A percentile compares a stretch with the other conserved stretches of the same genome.
These are phyloP conservation scores for Lasiosphaeriaceae sp. DNA, from an alignment of 495 filamentous ascomycete species.

Conservation along the genomic window DNA sequence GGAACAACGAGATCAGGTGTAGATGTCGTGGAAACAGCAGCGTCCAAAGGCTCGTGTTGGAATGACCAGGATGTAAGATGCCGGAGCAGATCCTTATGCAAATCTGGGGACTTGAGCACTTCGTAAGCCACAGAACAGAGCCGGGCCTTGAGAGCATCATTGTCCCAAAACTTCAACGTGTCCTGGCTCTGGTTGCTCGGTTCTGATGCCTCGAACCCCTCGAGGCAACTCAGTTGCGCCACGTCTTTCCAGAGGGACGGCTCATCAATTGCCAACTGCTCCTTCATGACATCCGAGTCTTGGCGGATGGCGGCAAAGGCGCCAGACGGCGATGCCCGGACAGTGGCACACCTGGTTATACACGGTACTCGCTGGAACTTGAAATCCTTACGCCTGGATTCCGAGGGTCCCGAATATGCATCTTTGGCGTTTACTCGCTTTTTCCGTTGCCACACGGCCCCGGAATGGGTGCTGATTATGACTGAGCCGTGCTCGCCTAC, in stretches of 20 bases:
- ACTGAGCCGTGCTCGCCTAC: conserved; percentile 93
- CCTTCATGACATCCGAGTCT: conserved; percentile 77
- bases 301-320: conserved; percentile 83
- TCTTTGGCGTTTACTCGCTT: conserved; percentile 78
- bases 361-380: conserved; percentile 89
- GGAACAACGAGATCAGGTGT: conserved; percentile 66
- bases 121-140: conserved; percentile 38
- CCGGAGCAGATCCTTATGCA: conserved; percentile 51
- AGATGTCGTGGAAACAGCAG: conserved; percentile 50
- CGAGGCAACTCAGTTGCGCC: conserved; percentile 62
- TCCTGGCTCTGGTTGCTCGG: conserved; percentile 24
- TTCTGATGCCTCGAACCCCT: conserved; percentile 37
- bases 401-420: conserved; percentile 47
- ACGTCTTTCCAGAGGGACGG: conserved; percentile 72
- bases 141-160: conserved; percentile 23
- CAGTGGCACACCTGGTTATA: conserved; percentile 75
- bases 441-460: conserved; percentile 84
- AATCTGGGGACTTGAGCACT: conserved; percentile 50
- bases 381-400: conserved; percentile 71
- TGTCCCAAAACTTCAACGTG: conserved; percentile 32
- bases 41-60: conserved; percentile 38
- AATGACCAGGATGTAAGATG: conserved; percentile 36
- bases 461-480: conserved; percentile 87
- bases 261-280: conserved; percentile 62
- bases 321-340: conserved; percentile 82